Evolutionary conservation across 352 stramenopile genomes (phyloP), one percentile per base, ranked within the genome.

Genomic region (Ochromonadaceae sp.): DNA sequence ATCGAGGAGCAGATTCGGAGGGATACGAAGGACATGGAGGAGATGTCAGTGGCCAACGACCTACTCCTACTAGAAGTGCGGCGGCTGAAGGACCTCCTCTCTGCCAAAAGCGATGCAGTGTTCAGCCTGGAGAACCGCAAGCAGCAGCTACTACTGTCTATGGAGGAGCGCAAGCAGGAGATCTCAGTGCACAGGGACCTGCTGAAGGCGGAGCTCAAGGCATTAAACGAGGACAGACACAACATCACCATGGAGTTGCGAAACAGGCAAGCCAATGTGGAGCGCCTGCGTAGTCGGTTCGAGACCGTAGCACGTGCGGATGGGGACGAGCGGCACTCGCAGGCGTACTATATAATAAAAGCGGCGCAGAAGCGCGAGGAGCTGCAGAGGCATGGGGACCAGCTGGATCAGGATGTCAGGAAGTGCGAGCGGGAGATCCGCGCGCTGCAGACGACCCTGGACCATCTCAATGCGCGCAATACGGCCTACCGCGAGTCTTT

Each of bases 321-420:
- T 35, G 88, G 95, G 61, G 90, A 96, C 44, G 89, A 96, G 70
- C 76, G 85, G 0, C 90, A 97, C 69, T 93, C 82, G 40, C 88
- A 96, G 68, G 87, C 88, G 15, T 93, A 94, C 62, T 95, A 92
- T 71, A 78, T 97, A 10, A 97, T 97, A 70, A 78, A 88, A 61
- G 87, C 87, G n/a, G 90, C 89, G 0, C 88, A 97, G 69, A 82
- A 81, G 66, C 81, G 87, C 34, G 89, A 96, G 67, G 89, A 96
- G 72, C 76, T 97, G 10, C 90, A 97, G 69, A 77, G 86, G 48
- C 10, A 34, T n/a, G 89, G 88, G 28, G 88, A 97, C 72, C 81
- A 93, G 52, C 79, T 97, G 9, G 88, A 97, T 65, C 82, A 90
- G 61, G 88, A 93, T 62, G 95, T 97, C 66, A 76, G 83, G 20